phyloP scores from a whole-genome alignment of 2,329 filamentous ascomycete species.

The Colletotrichum sp. region DNA sequence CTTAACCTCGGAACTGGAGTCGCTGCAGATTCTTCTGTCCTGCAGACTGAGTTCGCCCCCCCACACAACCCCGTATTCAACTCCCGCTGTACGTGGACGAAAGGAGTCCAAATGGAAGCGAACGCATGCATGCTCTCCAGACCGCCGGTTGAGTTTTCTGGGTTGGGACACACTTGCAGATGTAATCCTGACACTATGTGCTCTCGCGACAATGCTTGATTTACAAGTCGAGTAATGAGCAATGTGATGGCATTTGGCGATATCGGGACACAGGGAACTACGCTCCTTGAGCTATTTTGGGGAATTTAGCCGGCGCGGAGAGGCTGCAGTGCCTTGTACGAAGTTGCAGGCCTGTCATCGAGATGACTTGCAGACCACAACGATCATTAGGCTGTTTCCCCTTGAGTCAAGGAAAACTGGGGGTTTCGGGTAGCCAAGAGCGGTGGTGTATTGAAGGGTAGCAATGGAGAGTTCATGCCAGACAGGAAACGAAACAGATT shows the following conservation, averaged over 20 bases:
- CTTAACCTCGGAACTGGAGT: conserved; percentile 16
- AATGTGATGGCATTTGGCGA: not conserved
- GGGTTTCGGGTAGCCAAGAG: not conserved
- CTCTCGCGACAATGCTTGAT: not conserved
- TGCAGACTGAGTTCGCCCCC: conserved; percentile 9
- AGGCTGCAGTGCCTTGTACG: not conserved
- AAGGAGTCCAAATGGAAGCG: conserved; percentile 5
- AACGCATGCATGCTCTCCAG: not conserved
- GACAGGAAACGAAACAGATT: not conserved
- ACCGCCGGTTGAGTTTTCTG: not conserved
- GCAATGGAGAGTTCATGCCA: not conserved
- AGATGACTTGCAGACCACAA: not conserved
- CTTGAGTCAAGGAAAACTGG: conserved; percentile 6
- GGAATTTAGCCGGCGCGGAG: conserved; percentile 7
- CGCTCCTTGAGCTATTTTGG: not conserved
- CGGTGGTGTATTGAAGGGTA: not conserved
- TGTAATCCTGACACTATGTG: not conserved
- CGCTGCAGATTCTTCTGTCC: conserved; percentile 18
- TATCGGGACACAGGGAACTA: not conserved
- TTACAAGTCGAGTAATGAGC: not conserved
- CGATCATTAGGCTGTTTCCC: not conserved
- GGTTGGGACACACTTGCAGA: not conserved
- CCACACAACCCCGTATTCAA: conserved; percentile 17
- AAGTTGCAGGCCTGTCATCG: not conserved
- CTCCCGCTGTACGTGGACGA: conserved; percentile 9